phyloP scores from a whole-genome alignment of 164 flowering plant genomes.

The Magnolia changhungtana region DNA sequence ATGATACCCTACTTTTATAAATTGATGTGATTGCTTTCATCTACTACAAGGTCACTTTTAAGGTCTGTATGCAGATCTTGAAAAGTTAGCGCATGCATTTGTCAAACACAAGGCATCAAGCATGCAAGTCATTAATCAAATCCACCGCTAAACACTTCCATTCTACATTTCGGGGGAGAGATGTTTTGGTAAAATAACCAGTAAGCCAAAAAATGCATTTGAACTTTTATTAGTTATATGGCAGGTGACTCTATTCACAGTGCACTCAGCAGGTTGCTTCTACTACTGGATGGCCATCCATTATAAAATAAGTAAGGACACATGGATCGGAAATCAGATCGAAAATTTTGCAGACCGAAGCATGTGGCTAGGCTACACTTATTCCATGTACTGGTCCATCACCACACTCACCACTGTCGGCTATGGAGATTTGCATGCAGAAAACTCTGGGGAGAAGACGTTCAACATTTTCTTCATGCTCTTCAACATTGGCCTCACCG shows the following conservation, averaged over 20 bases:
- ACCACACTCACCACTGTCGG: constrained; percentile 83
- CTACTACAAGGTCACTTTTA: too few relatives aligned
- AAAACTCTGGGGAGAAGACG: constrained; percentile 68
- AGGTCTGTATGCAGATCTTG: too few relatives aligned
- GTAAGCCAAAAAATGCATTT: background rate
- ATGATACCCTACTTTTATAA: too few relatives aligned
- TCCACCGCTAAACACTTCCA: background rate
- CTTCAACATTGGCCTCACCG: constrained; percentile 83
- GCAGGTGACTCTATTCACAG: constrained; percentile 76
- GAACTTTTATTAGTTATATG: background rate
- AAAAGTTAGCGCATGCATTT: too few relatives aligned
- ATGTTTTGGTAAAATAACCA: background rate
- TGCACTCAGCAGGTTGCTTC: constrained; percentile 79
- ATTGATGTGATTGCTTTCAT: too few relatives aligned
- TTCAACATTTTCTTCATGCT: constrained; percentile 71
- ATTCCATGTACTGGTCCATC: constrained; percentile 79
- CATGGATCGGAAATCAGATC: constrained; percentile 70
- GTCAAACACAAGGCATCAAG: too few relatives aligned
- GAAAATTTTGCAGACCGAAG: constrained; percentile 48
- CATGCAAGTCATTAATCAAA: background rate
- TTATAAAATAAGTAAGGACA: constrained; percentile 34
- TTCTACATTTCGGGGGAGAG: too few relatives aligned
- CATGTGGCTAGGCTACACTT: constrained; percentile 71
- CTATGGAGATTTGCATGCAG: constrained; percentile 82
- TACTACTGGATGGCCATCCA: constrained; percentile 67